These are phyloP conservation scores for Petunia axillaris DNA, from an alignment of 257 asterid genomes.

Conservation along the genomic window DNA sequence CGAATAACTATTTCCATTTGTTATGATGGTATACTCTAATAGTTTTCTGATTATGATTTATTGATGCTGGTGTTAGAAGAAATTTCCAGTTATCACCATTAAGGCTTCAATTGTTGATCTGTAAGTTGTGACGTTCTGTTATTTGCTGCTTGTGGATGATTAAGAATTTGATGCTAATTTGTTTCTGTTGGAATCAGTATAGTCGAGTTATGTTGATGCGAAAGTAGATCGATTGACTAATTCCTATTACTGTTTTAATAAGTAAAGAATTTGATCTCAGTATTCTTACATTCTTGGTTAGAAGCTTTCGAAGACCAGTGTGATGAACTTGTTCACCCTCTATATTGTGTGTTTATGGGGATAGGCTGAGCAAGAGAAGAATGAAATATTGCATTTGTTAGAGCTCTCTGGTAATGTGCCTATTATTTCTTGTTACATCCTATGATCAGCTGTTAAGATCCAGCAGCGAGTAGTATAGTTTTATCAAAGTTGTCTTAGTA, in stretches of 20 bases:
- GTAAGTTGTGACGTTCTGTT: background rate
- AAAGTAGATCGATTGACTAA: background rate
- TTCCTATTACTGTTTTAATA: background rate
- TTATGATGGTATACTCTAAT: background rate
- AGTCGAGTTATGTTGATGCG: background rate
- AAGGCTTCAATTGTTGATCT: background rate
- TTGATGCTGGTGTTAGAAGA: background rate
- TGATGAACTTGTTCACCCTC: background rate
- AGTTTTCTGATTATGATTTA: constrained; percentile 13
- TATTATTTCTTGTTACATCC: constrained; percentile 6
- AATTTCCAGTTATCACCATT: background rate
- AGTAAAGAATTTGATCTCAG: no score
- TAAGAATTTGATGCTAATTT: constrained; percentile 15
- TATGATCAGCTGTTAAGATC: background rate
- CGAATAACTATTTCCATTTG: background rate
- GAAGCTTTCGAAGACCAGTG: background rate
- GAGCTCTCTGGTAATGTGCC: background rate
- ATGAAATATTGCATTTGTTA: constrained; percentile 2
- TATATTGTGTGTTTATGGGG: background rate
- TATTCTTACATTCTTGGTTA: background rate
- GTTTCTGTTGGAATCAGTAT: background rate
- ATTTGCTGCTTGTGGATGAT: background rate
- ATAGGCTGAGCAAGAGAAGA: constrained; percentile 7
- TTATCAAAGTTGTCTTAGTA: background rate
- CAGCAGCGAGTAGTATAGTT: background rate